Evolutionary conservation across 352 stramenopile species (phyloP), one percentile per base, ranked within the genome.

Genomic region (Globisporangium mamillatum): DNA sequence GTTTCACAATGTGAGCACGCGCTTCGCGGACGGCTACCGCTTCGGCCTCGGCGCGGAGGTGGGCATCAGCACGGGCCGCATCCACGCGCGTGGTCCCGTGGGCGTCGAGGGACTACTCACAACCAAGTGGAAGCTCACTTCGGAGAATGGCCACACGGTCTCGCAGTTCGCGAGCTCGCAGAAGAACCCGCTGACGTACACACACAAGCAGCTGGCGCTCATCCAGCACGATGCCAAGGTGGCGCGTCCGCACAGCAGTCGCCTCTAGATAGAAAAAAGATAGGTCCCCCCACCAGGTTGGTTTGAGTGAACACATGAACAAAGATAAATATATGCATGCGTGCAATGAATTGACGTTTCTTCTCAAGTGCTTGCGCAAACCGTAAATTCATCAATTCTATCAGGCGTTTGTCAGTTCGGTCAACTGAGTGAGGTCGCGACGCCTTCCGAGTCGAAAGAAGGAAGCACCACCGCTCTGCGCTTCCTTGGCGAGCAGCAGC

Each of bases 11-110:
- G 95, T 94, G 36, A 99, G 93, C 54, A 99, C 97, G 59, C 89
- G 94, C 20, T 95, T 95, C 69, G 93, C 96, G 24, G 97, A 99
- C 81, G 97, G 97, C 25, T 99, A 97, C 75, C 89, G 97, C 29
- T 99, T 99, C 82, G 98, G 98, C 20, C 80, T 99, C 18, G 98
- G 98, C 69, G 98, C 96, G 2, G 97, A 99, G 78, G 95, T 99
- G 44, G 98, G 98, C 14, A 99, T 99, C 68, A 98, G 91, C 48
- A 99, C 98, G 18, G 96, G 96, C 62, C 82, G 95, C 29, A 99
- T 99, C 74, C 97, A 99, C 81, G 93, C 97, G 20, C 92, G 98
- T 62, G 97, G 97, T 5, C 96, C 95, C 14, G 94, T 98, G 7
- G 98, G 98, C 32, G 96, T 99, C 4, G 95, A 99, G 70, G 97